Base-by-base conservation (phyloP, 306 rosid genomes). In the Alnus rubra region DNA sequence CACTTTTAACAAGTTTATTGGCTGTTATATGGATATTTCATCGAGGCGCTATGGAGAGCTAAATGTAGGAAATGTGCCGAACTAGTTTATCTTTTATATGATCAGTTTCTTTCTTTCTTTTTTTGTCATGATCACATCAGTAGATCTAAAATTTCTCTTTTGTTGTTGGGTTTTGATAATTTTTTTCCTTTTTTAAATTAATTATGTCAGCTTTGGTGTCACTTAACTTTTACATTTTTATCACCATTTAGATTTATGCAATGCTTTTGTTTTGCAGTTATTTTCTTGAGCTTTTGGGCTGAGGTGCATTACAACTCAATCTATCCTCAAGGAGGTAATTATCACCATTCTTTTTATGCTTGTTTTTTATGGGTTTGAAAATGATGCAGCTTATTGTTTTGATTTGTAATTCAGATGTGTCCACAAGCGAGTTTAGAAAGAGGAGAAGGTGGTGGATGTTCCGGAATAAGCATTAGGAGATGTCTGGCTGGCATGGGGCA, bases 261-360 rank as follows among this genome's bases (percentile, higher is more conserved):
- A 28, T 60, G 30, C 51, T 13, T 68, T 33, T 54, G 48, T 84
- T 63, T 74, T 76, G 92, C 94, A 94, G 97, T 84, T 76, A 88
- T 94, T 84, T 87, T 82, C 83, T 82, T 94, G 84, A 92, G 98
- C 79, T 92, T 94, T 88, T 94, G 97, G 98, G 98, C 98, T 35
- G 97, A 94, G 81, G 97, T 94, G 82, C 98, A 94, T 85, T 94
- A 94, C 92, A 94, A 92, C 87, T 94, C 98, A 71, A 90, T 92
- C 77, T 86, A 87, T 82, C 92, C 95, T 80, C 92, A 82, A 86
- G 93, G 92, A 89, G 97, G 97, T 94, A 91, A 52, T 33, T 75
- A 45, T 80, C 42, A 56, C 69, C 19, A 37, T 49, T 30, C 69
- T 62, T 77, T 81, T 30, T n/a, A 44, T 55, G 47, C 59, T 73